Conservation (phyloP, 208 protist genomes). For the Trypanosoma melophagium region DNA sequence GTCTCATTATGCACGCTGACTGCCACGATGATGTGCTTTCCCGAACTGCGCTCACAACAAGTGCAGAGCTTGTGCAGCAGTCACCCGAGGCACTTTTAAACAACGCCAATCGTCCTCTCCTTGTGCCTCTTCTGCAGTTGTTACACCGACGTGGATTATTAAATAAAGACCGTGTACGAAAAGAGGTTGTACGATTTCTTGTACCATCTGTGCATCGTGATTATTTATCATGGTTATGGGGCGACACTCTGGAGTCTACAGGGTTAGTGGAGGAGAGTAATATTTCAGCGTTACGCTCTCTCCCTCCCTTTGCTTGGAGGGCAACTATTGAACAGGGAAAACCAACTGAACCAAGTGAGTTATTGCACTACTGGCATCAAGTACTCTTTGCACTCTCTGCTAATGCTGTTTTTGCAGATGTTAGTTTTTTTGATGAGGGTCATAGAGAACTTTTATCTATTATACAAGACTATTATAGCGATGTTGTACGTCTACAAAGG, state of each 20-base stretch:
- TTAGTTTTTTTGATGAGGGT: slow-evolving; percentile 11
- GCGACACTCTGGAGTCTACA: background rate
- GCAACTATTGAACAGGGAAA: slow-evolving; percentile 6
- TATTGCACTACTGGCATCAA: slow-evolving; percentile 51
- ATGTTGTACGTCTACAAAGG: slow-evolving; percentile 28
- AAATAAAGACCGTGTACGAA: slow-evolving; percentile 28
- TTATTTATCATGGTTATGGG: slow-evolving; percentile 63
- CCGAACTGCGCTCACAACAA: slow-evolving; percentile 19
- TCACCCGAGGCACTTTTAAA: slow-evolving; percentile 22
- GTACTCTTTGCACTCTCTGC: slow-evolving; percentile 41
- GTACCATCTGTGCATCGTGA: slow-evolving; percentile 40
- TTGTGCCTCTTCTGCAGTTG: slow-evolving; percentile 32
- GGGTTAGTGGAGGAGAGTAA: background rate
- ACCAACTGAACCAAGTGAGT: slow-evolving; percentile 11
- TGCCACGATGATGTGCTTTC: slow-evolving; percentile 3
- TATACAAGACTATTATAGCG: slow-evolving; percentile 32
- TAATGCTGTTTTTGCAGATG: slow-evolving; percentile 33
- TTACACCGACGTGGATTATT: slow-evolving; percentile 51
- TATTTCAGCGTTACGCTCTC: slow-evolving; percentile 25
- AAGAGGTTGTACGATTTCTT: slow-evolving; percentile 39
- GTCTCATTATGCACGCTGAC: slow-evolving; percentile 18
- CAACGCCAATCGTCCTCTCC: slow-evolving; percentile 22
- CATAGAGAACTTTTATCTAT: slow-evolving; percentile 29
- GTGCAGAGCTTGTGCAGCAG: slow-evolving; percentile 18
- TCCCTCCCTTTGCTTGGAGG: slow-evolving; percentile 14